Conservation (phyloP, 441 rosid species). For the Adansonia madagascariensis region DNA sequence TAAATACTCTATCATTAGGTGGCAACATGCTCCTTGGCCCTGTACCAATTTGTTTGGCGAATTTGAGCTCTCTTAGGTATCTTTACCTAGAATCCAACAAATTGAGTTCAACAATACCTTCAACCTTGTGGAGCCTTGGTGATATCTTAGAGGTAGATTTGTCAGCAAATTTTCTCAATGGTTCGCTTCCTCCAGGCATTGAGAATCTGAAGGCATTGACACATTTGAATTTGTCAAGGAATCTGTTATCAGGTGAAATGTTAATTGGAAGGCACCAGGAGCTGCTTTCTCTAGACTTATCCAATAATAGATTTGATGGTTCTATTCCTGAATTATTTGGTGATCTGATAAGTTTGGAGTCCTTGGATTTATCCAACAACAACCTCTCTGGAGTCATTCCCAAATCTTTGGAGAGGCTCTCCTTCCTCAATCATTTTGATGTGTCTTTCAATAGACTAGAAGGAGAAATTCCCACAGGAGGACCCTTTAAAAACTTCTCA, state of each 20-base stretch:
- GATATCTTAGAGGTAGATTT: conserved; percentile 19
- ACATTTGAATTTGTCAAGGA: conserved; percentile 29
- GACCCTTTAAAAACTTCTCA: conserved; percentile 32
- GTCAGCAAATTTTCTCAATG: conserved; percentile 34
- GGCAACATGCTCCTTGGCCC: conserved; percentile 19
- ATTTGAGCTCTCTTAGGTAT: conserved; percentile 24
- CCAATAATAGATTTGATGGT: conserved; percentile 24
- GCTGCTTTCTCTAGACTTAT: conserved; percentile 28
- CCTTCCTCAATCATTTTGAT: conserved; percentile 22
- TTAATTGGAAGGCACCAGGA: conserved; percentile 18
- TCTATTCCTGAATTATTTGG: conserved; percentile 31
- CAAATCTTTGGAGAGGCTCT: conserved; percentile 23
- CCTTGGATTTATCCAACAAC: conserved; percentile 30
- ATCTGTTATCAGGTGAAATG: conserved; percentile 29
- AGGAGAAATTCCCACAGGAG: conserved; percentile 32
- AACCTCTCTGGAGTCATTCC: conserved; percentile 34
- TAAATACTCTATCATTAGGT: neutral
- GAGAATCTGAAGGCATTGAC: conserved; percentile 28
- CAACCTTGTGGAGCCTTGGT: conserved; percentile 24
- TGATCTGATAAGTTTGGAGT: conserved; percentile 24
- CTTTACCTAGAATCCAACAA: conserved; percentile 16
- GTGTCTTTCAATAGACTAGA: conserved; percentile 30
- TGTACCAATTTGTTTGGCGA: conserved; percentile 27
- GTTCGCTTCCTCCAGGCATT: conserved; percentile 23
- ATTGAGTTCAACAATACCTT: conserved; percentile 18